Percentiles rank a stretch among this genome's conserved stretches.
phyloP scores from a whole-genome alignment of 805 yeast species.

The Maudiozyma barnettii region DNA sequence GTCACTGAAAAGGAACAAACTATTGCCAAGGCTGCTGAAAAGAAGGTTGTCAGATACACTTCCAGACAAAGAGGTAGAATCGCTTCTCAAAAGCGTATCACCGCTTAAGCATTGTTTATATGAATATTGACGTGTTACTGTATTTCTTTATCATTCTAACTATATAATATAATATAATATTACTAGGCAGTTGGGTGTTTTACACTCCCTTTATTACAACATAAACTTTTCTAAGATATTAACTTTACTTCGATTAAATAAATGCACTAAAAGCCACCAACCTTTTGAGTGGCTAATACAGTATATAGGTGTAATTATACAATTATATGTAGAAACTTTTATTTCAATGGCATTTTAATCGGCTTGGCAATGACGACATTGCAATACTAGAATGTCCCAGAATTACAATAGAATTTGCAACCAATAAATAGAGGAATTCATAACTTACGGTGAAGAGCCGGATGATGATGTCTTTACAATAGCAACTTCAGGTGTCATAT shows the following conservation, averaged over 20 bases:
- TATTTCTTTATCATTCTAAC: conserved; percentile 1
- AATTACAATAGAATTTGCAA: neutral
- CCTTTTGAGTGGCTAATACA: neutral
- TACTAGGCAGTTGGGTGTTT: neutral
- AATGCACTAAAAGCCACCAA: too few relatives aligned
- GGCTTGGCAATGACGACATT: too few relatives aligned
- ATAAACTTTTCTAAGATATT: neutral
- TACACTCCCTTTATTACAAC: too few relatives aligned
- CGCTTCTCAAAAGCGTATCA: conserved; percentile 77
- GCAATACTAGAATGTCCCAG: too few relatives aligned
- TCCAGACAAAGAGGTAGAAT: conserved; percentile 90
- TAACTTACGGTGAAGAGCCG: neutral
- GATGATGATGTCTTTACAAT: conserved; percentile 11
- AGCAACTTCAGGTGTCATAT: conserved; percentile 37
- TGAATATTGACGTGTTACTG: conserved; percentile 1
- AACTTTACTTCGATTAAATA: neutral
- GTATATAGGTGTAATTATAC: neutral
- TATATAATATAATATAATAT: conserved; percentile 1
- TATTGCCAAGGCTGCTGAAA: conserved; percentile 84
- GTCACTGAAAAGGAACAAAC: conserved; percentile 91
- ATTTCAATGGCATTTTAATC: too few relatives aligned
- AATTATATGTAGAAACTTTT: neutral
- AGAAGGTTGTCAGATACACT: conserved; percentile 60
- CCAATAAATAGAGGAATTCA: neutral
- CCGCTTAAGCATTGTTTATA: conserved; percentile 39